Conservation (phyloP, 257 asterid species). For the Solanum dulcamara region DNA sequence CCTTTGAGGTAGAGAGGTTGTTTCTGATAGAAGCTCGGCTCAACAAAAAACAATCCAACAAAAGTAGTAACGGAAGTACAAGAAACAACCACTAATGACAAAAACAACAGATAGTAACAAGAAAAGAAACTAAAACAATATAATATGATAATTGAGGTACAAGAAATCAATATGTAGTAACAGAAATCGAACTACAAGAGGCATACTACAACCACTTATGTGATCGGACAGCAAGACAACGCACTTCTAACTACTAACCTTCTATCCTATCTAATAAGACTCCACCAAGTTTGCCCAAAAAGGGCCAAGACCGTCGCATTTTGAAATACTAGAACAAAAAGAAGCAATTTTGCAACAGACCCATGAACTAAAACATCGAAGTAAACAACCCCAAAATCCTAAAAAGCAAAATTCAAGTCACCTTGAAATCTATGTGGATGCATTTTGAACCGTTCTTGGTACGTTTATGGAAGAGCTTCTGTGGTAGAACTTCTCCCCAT, state of each 20-base stretch:
- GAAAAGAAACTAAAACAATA: background rate
- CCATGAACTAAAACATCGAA: background rate
- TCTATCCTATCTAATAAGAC: background rate
- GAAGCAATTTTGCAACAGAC: background rate
- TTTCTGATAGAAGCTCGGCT: background rate
- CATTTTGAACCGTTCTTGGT: background rate
- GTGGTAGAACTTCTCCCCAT: background rate
- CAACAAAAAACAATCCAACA: background rate
- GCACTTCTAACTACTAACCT: background rate
- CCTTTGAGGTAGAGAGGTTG: background rate
- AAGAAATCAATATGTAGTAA: background rate
- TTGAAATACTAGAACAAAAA: background rate
- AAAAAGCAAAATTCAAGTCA: background rate
- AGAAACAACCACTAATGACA: too few relatives aligned
- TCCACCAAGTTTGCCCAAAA: background rate
- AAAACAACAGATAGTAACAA: background rate
- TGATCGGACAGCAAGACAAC: background rate
- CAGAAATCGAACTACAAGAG: background rate
- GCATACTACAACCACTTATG: background rate
- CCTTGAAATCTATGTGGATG: background rate
- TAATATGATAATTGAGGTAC: background rate
- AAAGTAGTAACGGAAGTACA: too few relatives aligned
- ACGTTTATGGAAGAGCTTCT: background rate
- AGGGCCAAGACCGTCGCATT: background rate
- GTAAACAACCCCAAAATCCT: background rate